Percentiles rank a stretch among this genome's conserved stretches.
These are phyloP conservation scores for Ophiostoma novo-ulmi DNA, from an alignment of 2,329 filamentous ascomycete genomes.

Conservation along the genomic window DNA sequence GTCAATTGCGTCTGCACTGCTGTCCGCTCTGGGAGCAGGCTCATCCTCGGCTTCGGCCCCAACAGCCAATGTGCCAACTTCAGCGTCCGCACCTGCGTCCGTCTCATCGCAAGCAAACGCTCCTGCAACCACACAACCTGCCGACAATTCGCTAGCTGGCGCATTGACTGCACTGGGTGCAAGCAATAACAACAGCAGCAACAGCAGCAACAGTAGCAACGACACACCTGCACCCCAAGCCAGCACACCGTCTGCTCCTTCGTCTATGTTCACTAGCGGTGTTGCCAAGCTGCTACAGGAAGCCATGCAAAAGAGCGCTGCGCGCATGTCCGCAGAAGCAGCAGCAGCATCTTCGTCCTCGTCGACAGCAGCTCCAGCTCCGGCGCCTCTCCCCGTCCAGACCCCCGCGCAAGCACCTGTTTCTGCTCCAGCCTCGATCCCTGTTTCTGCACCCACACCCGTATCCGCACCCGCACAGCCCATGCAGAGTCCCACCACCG, in stretches of 20 bases:
- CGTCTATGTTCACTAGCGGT: constrained; percentile 17
- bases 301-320: constrained; percentile 26
- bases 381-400: not conserved
- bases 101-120: not conserved
- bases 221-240: not conserved
- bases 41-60: not conserved
- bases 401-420: not conserved
- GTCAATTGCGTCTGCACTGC: not conserved
- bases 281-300: constrained; percentile 29
- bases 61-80: not conserved
- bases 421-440: not conserved
- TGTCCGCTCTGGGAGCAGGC: not conserved
- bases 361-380: not conserved
- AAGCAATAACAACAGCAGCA: not conserved
- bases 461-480: not conserved
- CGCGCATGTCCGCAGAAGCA: constrained; percentile 6
- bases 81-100: not conserved
- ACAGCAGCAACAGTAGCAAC: not conserved
- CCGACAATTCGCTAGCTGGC: not conserved
- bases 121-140: not conserved
- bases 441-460: not conserved
- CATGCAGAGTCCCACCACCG: not conserved
- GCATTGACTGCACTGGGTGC: constrained; percentile 1
- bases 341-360: not conserved
- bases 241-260: not conserved